Percentiles rank a stretch among this genome's conserved stretches.
phyloP scores from a whole-genome alignment of 257 asterid genomes.

The Solanum etuberosum region DNA sequence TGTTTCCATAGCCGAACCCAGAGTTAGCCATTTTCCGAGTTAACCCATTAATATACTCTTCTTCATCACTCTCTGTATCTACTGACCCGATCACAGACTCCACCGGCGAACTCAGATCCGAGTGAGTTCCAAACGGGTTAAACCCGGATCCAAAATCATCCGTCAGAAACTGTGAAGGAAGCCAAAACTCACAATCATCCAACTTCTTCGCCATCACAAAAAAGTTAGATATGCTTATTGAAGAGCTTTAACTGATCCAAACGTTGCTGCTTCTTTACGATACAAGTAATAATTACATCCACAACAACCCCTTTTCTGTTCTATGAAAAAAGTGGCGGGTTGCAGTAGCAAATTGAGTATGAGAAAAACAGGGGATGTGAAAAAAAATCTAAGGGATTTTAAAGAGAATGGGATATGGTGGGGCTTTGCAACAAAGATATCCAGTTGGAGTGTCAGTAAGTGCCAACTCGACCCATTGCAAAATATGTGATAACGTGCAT shows the following conservation, averaged over 20 bases:
- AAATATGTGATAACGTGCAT: neutral
- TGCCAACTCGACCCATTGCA: neutral
- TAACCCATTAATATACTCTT: conserved; percentile 39
- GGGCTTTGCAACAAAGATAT: neutral
- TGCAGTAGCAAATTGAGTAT: neutral
- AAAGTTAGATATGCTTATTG: neutral
- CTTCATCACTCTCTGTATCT: conserved; percentile 70
- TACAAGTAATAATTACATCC: neutral
- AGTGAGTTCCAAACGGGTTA: conserved; percentile 9
- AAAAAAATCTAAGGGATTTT: neutral
- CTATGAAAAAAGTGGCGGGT: neutral
- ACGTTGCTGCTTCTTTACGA: conserved; percentile 11
- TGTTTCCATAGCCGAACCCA: conserved; percentile 3
- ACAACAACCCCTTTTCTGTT: neutral
- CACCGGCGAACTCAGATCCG: conserved; percentile 59
- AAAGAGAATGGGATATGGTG: neutral
- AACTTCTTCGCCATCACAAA: conserved; percentile 12
- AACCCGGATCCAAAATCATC: conserved; percentile 8
- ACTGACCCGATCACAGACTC: conserved; percentile 45
- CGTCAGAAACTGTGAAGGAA: conserved; percentile 31
- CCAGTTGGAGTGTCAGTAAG: neutral
- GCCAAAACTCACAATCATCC: conserved; percentile 24
- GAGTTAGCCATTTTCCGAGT: conserved; percentile 25
- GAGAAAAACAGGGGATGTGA: neutral
- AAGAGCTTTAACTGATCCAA: neutral